Conservation (phyloP, 2,329 filamentous ascomycete species). For the Fusarium proliferatum region DNA sequence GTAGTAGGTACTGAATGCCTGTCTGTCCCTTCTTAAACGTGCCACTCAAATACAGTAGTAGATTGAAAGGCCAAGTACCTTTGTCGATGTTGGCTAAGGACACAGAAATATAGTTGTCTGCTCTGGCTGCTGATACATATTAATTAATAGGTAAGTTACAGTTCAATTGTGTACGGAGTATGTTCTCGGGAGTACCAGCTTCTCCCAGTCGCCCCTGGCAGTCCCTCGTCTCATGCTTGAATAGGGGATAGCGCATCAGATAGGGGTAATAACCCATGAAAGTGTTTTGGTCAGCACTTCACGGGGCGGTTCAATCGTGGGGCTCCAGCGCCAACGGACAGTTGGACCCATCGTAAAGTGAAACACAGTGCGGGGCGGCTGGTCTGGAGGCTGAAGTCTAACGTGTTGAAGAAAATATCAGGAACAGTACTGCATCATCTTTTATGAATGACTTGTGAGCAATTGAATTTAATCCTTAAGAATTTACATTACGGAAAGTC, state of each 20-base stretch:
- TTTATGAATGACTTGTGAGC: neutral
- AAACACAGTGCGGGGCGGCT: constrained; percentile 39
- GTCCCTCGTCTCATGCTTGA: constrained; percentile 32
- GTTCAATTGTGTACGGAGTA: neutral
- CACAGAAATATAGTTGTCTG: constrained; percentile 16
- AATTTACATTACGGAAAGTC: neutral
- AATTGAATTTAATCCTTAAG: neutral
- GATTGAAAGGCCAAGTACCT: neutral
- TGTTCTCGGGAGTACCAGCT: constrained; percentile 1
- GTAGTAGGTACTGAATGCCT: neutral
- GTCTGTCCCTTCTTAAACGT: constrained; percentile 17
- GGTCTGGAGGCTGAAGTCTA: constrained; percentile 3
- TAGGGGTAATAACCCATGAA: constrained; percentile 37
- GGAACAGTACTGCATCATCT: neutral
- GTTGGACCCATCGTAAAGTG: constrained; percentile 24
- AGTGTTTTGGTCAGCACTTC: constrained; percentile 30
- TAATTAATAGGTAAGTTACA: constrained; percentile 2
- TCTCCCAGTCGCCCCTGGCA: constrained; percentile 35
- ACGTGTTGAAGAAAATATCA: neutral
- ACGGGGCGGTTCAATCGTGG: constrained; percentile 8
- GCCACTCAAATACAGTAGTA: neutral
- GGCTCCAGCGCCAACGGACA: constrained; percentile 28
- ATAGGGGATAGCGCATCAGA: constrained; percentile 40
- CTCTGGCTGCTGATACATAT: constrained; percentile 1
- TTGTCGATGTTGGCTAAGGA: neutral